phyloP scores from a whole-genome alignment of 2,329 filamentous ascomycete species.

The Claviceps arundinis region DNA sequence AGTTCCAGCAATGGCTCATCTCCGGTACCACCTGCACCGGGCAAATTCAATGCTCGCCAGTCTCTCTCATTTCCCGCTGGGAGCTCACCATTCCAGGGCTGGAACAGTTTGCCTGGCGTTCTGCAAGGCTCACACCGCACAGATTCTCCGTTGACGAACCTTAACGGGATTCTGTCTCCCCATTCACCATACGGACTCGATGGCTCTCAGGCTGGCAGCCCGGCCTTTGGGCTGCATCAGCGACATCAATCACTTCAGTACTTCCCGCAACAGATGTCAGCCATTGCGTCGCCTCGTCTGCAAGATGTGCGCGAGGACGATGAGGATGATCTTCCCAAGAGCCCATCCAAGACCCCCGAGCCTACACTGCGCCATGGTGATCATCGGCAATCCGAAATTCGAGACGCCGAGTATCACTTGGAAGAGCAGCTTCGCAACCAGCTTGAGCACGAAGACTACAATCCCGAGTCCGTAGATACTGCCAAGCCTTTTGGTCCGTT shows the following conservation, averaged over 20 bases:
- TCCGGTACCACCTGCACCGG: conserved; percentile 53
- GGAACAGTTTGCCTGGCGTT: conserved; percentile 44
- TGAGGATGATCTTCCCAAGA: conserved; percentile 43
- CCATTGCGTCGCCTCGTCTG: conserved; percentile 46
- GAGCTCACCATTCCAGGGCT: conserved; percentile 53
- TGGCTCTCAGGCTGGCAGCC: conserved; percentile 28
- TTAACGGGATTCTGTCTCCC: conserved; percentile 47
- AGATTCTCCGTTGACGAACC: conserved; percentile 48
- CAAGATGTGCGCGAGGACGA: conserved; percentile 65
- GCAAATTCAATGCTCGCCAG: conserved; percentile 55
- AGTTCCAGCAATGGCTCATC: conserved; percentile 55
- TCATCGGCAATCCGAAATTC: conserved; percentile 73
- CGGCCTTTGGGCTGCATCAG: conserved; percentile 34
- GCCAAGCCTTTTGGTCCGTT: conserved; percentile 14
- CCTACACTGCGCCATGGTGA: conserved; percentile 38
- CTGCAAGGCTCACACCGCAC: conserved; percentile 39
- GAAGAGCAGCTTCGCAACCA: conserved; percentile 69
- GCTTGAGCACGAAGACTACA: conserved; percentile 66
- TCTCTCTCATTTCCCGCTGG: conserved; percentile 54
- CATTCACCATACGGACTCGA: conserved; percentile 49
- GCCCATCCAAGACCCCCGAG: conserved; percentile 41
- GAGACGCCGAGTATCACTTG: conserved; percentile 74
- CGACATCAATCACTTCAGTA: conserved; percentile 48
- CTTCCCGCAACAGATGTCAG: conserved; percentile 39
- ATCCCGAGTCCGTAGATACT: conserved; percentile 34